Base-by-base conservation (phyloP, 2,329 filamentous ascomycete species). In the Nannizziopsis barbatae region DNA sequence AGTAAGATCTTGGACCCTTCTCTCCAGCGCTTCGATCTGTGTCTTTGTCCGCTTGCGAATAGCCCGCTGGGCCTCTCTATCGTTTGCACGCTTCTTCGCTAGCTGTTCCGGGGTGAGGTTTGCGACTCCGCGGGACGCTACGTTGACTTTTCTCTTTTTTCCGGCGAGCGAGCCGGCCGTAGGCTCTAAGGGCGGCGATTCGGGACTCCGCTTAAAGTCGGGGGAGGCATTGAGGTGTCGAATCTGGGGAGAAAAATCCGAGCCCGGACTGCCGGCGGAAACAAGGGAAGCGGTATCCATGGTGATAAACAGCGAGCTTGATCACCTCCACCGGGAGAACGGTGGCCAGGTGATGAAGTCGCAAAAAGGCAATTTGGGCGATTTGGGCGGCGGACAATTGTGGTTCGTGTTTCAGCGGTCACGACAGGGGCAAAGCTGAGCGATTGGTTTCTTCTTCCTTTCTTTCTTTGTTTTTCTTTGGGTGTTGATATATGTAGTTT, bases 11-110 rank as follows among this genome's bases (percentile, higher is more conserved):
- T 76, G 73, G 52, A 93, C 88, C 53, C 78, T 75, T 52, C 73
- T 74, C 64, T 92, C 84, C 51, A 92, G 71, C 5, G 68, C 70
- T 61, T 90, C 84, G 56, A 92, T 92, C 64, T 85, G 83, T 50
- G 80, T 77, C 67, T 83, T 86, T 22, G 86, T 92, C 48, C 86
- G 79, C 68, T 90, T 84, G 37, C 86, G 76, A 51, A 93, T 92
- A 35, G 85, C 86, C 42, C 86, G 77, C 64, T 94, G 86, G 27
- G 86, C 87, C 65, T 93, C 86, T 50, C 86, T 81, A 63, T 93
- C 86, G 76, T 95, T 95, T 60, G 86, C 86, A 55, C 89, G 77
- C 72, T 95, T 95, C 65, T 88, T 84, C 27, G 84, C 86, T 51
- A 95, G 77, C 67, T 95, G 89, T 53, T 89, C 84, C 5, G 87